Evolutionary conservation across 257 asterid species (phyloP), one percentile per base, ranked within the genome.

Genomic region (Nicotiana obtusifolia): DNA sequence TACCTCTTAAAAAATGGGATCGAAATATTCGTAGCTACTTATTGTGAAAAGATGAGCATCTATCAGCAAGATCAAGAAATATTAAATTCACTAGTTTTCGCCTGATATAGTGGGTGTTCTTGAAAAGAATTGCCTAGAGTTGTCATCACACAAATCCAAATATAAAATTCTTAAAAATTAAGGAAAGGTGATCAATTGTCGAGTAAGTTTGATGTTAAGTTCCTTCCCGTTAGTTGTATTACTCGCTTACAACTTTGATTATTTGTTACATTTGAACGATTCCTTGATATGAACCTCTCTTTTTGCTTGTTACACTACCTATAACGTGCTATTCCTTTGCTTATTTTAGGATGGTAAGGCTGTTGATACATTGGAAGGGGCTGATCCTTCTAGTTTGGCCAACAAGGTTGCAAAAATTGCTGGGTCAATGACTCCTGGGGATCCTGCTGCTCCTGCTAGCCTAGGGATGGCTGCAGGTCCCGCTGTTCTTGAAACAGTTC

Each of bases 401-500:
- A 96, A 96, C 91, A 95, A 94, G 91, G 97, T 90, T 82, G 98
- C 98, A 31, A 95, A 91, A 91, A 91, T 95, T 85, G 94, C 95
- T 62, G 99, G 98, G 33, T 77, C 92, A 65, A 88, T 91, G 85
- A 71, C 60, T 62, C 89, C 97, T 33, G 92, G 90, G 76, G 97
- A 93, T n/a, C 87, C 98, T 83, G 98, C 98, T 11, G 97, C 98
- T 83, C 98, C 99, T 62, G 99, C 97, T 82, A 96, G 98, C 87
- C 95, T 93, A 66, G 98, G 98, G 77, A 96, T 96, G 98, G 98
- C 98, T 82, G 98, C 99, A 24, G 98, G 97, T 75, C 91, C 98
- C 82, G 83, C 92, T 62, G 76, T 96, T 81, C 92, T 94, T 54
- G 99, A 96, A 87, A 86, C 98, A 14, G 94, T 94, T 17, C 86